Percentiles rank a stretch among this genome's conserved stretches.
Conservation (phyloP, 495 filamentous ascomycete genomes). For the Trypethelium eluteriae region DNA sequence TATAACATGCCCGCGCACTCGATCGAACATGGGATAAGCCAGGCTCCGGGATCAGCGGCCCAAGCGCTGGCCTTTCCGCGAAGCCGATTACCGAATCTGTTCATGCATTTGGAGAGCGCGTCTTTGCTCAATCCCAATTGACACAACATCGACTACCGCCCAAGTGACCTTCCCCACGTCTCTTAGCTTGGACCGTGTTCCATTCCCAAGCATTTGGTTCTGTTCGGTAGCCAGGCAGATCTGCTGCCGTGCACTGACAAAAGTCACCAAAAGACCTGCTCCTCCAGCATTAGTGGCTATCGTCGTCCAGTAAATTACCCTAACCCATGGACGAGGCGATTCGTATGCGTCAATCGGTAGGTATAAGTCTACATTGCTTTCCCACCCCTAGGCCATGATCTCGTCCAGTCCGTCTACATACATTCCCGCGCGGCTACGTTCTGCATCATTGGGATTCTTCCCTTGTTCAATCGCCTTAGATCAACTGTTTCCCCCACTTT, state of each 20-base stretch:
- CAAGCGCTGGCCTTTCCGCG: neutral
- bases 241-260: slow-evolving; percentile 2
- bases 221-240: slow-evolving; percentile 1
- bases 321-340: slow-evolving; percentile 2
- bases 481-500: neutral
- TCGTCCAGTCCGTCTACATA: neutral
- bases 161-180: slow-evolving; percentile 9
- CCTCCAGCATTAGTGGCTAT: neutral
- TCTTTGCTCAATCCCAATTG: neutral
- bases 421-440: neutral
- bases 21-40: neutral
- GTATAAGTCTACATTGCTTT: neutral
- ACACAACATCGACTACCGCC: neutral
- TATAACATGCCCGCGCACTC: neutral
- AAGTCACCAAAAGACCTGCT: slow-evolving; percentile 10
- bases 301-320: neutral
- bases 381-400: neutral
- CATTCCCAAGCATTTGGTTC: neutral
- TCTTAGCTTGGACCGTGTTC: slow-evolving; percentile 6
- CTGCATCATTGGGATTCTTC: neutral
- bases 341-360: neutral
- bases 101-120: slow-evolving; percentile 4
- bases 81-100: slow-evolving; percentile 9
- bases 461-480: neutral
- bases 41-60: neutral